Evolutionary conservation across 306 rosid species (phyloP).

Genomic region (Coriaria nepalensis): DNA sequence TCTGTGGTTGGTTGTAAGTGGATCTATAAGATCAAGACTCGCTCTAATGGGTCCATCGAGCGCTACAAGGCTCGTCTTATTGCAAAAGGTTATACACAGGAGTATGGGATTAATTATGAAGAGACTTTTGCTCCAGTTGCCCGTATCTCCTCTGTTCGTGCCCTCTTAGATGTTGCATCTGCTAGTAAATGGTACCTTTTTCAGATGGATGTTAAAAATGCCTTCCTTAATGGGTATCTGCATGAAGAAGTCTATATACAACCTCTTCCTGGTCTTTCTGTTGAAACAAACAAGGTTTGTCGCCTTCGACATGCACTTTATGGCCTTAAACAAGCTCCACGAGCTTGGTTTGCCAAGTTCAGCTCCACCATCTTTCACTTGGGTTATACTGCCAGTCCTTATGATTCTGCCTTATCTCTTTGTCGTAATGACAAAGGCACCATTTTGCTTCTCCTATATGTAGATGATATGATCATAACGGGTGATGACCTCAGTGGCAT

Average conservation of each 20-base stretch:
- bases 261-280: background rate
- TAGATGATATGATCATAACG: too few relatives aligned
- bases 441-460: too few relatives aligned
- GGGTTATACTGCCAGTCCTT: background rate
- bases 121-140: constrained; percentile 2
- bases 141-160: background rate
- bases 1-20: background rate
- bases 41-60: too few relatives aligned
- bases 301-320: background rate
- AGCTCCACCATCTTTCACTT: background rate
- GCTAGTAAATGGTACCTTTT: background rate
- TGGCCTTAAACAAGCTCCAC: background rate
- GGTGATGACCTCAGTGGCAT: background rate
- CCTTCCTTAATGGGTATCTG: background rate
- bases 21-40: too few relatives aligned
- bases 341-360: background rate
- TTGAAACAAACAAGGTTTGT: background rate
- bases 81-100: background rate
- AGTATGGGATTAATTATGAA: background rate
- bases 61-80: background rate
- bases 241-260: background rate
- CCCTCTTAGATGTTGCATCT: background rate
- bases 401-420: background rate
- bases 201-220: constrained; percentile 11
- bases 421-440: background rate